A percentile compares a stretch with the other conserved stretches of the same genome.
phyloP scores from a whole-genome alignment of 192 early-diverging fungal genomes.

The Geranomyces michiganensis region DNA sequence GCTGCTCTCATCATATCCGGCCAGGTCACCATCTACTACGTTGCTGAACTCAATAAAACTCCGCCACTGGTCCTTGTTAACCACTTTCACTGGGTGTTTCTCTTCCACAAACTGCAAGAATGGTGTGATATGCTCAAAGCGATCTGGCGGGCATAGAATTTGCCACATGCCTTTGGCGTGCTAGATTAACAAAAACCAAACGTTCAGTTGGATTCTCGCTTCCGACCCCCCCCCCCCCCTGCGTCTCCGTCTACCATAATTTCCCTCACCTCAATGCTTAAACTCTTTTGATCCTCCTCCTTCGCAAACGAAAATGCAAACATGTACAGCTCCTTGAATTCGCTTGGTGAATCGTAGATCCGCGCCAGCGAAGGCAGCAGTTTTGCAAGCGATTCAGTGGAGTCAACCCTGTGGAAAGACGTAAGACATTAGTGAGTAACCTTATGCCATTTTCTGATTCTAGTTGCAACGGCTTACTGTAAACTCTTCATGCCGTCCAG shows the following conservation, averaged over 20 bases:
- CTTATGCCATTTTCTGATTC: not conserved
- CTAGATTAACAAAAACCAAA: not conserved
- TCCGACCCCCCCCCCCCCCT: no score
- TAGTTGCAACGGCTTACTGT: slow-evolving; percentile 6
- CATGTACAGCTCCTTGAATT: slow-evolving; percentile 65
- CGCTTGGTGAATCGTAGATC: slow-evolving; percentile 31
- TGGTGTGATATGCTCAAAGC: slow-evolving; percentile 44
- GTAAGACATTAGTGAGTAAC: not conserved
- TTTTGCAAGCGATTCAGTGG: slow-evolving; percentile 9
- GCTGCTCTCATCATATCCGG: slow-evolving; percentile 60
- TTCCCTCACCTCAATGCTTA: slow-evolving; percentile 56
- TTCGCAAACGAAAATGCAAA: slow-evolving; percentile 69
- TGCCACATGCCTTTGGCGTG: slow-evolving; percentile 56
- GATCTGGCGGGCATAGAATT: slow-evolving; percentile 46
- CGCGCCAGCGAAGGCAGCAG: slow-evolving; percentile 4
- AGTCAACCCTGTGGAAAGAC: slow-evolving; percentile 25
- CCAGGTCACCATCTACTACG: slow-evolving; percentile 50
- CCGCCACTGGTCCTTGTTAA: slow-evolving; percentile 71
- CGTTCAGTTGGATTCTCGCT: no score
- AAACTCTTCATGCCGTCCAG: slow-evolving; percentile 30
- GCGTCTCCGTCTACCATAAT: no score
- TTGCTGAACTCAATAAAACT: slow-evolving; percentile 65
- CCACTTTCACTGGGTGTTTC: slow-evolving; percentile 53
- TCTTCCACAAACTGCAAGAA: slow-evolving; percentile 59
- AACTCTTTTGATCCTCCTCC: slow-evolving; percentile 61